phyloP scores from a whole-genome alignment of 1,139 yeast species.

The Saccharomyces hybrid region DNA sequence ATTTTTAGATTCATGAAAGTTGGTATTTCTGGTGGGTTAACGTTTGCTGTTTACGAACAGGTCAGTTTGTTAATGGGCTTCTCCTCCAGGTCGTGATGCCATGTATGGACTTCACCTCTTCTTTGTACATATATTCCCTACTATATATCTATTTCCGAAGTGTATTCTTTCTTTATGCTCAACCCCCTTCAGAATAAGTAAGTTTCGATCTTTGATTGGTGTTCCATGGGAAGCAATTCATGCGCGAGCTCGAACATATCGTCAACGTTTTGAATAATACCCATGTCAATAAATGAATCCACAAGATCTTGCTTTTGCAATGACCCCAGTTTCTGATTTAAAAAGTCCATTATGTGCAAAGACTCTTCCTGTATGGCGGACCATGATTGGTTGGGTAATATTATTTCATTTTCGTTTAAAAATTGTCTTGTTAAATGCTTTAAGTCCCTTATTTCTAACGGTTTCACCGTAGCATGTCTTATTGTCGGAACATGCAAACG shows the following conservation, averaged over 20 bases:
- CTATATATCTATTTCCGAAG: neutral
- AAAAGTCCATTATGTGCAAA: conserved; percentile 3
- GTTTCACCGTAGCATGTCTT: neutral
- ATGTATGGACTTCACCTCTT: neutral
- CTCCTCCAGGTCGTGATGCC: neutral
- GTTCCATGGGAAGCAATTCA: neutral
- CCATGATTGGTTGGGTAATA: conserved; percentile 10
- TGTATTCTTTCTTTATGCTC: neutral
- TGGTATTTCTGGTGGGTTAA: conserved; percentile 72
- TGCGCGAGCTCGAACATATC: neutral
- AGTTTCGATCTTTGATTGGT: neutral
- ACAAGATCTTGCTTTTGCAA: neutral
- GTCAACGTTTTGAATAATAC: neutral
- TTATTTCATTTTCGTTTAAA: conserved; percentile 6
- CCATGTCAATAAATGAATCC: neutral
- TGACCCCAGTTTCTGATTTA: neutral
- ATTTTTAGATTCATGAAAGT: conserved; percentile 74
- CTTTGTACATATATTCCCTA: neutral
- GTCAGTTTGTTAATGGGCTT: neutral
- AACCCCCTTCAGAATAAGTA: neutral
- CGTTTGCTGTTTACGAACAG: conserved; percentile 60
- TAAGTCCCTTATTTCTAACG: neutral
- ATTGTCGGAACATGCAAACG: neutral
- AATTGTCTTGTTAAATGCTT: neutral
- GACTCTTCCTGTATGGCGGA: conserved; percentile 8